Conservation (phyloP, 441 rosid genomes). For the Aleurites moluccanus region DNA sequence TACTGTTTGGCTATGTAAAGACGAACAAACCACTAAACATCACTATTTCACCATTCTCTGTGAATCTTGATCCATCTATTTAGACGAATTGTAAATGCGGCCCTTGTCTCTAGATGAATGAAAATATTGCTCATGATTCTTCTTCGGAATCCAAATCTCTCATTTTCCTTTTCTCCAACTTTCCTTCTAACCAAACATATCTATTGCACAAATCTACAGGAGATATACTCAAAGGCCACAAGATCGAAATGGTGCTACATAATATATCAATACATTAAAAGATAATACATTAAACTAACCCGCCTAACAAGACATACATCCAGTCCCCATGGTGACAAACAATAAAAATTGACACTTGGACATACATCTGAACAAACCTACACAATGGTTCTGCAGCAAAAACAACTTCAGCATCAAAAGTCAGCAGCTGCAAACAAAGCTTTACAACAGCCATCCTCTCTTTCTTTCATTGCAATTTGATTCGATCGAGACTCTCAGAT, state of each 20-base stretch:
- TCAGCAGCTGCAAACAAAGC: slow-evolving; percentile 14
- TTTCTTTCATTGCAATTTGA: slow-evolving; percentile 42
- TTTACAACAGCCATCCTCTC: slow-evolving; percentile 16
- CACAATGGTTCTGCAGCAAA: slow-evolving; percentile 11
- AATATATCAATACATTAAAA: neutral
- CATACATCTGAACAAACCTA: neutral
- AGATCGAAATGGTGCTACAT: neutral
- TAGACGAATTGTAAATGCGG: too few species aligned
- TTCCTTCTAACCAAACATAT: neutral
- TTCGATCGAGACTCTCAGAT: slow-evolving; percentile 71
- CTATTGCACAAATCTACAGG: neutral
- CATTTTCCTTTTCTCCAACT: neutral
- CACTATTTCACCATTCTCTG: too few species aligned
- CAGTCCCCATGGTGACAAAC: neutral
- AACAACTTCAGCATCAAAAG: slow-evolving; percentile 9
- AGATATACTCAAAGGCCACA: neutral
- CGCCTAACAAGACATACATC: slow-evolving; percentile 7
- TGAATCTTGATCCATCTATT: too few species aligned
- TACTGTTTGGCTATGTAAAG: too few species aligned
- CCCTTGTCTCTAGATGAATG: too few species aligned
- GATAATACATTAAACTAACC: slow-evolving; percentile 16
- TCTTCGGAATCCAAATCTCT: too few species aligned
- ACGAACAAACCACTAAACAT: too few species aligned
- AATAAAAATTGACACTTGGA: neutral
- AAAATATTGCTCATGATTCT: too few species aligned